Percentiles rank a stretch among this genome's conserved stretches.
These are phyloP conservation scores for Potentilla sterilis DNA, from an alignment of 306 rosid species.

Conservation along the genomic window DNA sequence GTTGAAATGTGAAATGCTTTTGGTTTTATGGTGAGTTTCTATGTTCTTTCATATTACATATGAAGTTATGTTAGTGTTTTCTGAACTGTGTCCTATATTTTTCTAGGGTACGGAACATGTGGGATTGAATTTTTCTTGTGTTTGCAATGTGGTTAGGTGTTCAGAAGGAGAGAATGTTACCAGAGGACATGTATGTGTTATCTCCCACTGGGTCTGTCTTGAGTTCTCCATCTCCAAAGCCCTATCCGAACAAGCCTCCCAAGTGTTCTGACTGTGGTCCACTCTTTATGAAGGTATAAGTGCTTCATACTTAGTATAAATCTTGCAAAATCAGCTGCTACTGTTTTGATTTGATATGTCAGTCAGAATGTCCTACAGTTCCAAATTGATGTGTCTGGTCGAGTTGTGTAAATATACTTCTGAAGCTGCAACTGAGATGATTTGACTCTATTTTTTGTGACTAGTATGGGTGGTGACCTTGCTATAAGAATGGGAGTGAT, in stretches of 20 bases:
- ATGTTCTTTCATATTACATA: background rate
- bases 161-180: constrained; percentile 94
- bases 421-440: background rate
- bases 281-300: constrained; percentile 76
- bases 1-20: background rate
- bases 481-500: background rate
- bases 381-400: background rate
- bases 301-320: constrained; percentile 15
- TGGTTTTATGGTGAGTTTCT: background rate
- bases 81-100: background rate
- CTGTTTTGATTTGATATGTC: constrained; percentile 17
- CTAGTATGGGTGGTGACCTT: background rate
- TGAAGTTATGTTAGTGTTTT: background rate
- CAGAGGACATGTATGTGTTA: constrained; percentile 88
- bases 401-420: background rate
- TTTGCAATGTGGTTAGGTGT: constrained; percentile 57
- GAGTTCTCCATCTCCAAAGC: constrained; percentile 76
- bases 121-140: constrained; percentile 4
- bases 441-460: background rate
- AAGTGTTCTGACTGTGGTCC: constrained; percentile 90
- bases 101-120: constrained; percentile 8
- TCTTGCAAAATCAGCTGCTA: background rate
- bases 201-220: constrained; percentile 62
- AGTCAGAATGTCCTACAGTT: background rate
- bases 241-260: constrained; percentile 89